Conservation (phyloP, 441 rosid species). For the Arabidopsis hybrid region DNA sequence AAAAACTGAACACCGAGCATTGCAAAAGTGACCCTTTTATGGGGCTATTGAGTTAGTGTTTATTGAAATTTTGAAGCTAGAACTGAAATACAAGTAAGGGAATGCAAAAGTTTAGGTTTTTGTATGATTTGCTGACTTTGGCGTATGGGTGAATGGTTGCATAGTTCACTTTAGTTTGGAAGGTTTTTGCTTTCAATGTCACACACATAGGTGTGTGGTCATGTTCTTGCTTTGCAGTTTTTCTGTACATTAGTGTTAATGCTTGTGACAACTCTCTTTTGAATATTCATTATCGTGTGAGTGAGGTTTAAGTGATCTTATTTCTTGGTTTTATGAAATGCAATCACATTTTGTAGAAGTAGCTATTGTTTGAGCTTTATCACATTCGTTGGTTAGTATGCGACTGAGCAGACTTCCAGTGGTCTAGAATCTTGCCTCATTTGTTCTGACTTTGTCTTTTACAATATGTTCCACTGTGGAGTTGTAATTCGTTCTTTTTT, state of each 20-base stretch:
- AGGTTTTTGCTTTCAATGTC: conserved; percentile 18
- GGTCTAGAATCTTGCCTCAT: not conserved
- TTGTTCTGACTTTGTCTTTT: not conserved
- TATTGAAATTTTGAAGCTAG: not conserved
- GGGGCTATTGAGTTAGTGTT: not conserved
- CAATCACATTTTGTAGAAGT: not conserved
- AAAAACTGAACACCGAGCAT: not conserved
- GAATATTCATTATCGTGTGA: not conserved
- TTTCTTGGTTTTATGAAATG: conserved; percentile 6
- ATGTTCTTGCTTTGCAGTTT: conserved; percentile 12
- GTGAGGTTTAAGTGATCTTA: not conserved
- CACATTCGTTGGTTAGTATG: not conserved
- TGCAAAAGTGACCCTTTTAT: not conserved
- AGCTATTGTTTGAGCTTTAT: not conserved
- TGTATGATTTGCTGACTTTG: conserved; percentile 9
- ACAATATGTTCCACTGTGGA: not conserved
- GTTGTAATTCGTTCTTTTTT: not conserved
- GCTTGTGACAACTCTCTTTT: not conserved
- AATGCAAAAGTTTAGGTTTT: conserved; percentile 10
- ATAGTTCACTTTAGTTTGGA: not conserved
- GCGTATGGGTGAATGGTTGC: conserved; percentile 1
- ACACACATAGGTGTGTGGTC: not conserved
- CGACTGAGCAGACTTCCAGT: not conserved
- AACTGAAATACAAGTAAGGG: not conserved
- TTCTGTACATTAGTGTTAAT: not conserved